Percentiles rank a stretch among this genome's conserved stretches.
Conservation (phyloP, 2,329 filamentous ascomycete genomes). For the Epichloe hybrida region DNA sequence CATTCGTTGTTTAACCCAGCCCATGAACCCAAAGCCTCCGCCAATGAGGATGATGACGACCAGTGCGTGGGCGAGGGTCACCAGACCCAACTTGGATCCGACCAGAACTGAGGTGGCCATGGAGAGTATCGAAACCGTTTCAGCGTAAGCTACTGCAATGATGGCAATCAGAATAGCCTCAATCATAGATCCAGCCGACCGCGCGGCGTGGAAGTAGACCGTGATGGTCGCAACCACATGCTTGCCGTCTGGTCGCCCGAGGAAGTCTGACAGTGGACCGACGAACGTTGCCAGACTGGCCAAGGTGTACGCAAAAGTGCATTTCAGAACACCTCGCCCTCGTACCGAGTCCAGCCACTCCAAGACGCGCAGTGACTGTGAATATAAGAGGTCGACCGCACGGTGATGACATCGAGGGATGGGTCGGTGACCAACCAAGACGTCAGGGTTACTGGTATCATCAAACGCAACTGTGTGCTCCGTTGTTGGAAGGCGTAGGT, state of each 20-base stretch:
- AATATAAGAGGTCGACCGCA: neutral
- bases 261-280: conserved; percentile 50
- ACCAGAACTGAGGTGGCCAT: conserved; percentile 73
- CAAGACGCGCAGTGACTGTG: neutral
- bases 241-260: conserved; percentile 78
- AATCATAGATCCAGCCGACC: conserved; percentile 72
- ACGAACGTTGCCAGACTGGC: conserved; percentile 74
- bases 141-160: conserved; percentile 56
- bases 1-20: conserved; percentile 65
- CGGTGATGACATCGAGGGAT: neutral
- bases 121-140: conserved; percentile 57
- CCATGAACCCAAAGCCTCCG: conserved; percentile 68
- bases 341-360: conserved; percentile 51
- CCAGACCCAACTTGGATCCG: conserved; percentile 47
- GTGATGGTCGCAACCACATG: conserved; percentile 82
- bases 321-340: conserved; percentile 69
- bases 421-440: neutral
- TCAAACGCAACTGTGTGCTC: neutral
- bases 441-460: neutral
- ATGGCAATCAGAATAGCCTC: conserved; percentile 64
- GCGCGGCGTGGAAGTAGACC: conserved; percentile 79
- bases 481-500: neutral
- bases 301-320: conserved; percentile 70
- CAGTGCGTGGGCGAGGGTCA: conserved; percentile 59
- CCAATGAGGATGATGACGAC: conserved; percentile 70